Evolutionary conservation across 306 rosid species (phyloP).

Genomic region (Cicer judaicum): DNA sequence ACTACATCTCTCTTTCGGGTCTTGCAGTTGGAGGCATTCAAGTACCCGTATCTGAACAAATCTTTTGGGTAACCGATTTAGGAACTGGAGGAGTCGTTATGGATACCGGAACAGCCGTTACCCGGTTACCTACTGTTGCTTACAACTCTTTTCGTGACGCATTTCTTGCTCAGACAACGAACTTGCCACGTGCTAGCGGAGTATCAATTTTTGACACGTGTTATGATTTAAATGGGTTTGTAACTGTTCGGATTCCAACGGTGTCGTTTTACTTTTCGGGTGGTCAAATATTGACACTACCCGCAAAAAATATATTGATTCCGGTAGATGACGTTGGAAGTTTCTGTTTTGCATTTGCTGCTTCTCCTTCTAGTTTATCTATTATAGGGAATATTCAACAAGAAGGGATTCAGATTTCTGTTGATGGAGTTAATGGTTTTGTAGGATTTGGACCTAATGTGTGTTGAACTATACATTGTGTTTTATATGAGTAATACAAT

Average conservation of each 20-base stretch:
- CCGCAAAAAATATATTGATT: conserved; percentile 74
- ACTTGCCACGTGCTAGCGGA: conserved; percentile 64
- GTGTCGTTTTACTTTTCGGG: conserved; percentile 80
- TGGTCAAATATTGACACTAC: conserved; percentile 79
- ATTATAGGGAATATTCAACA: conserved; percentile 91
- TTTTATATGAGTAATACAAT: background rate
- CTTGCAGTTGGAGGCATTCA: conserved; percentile 82
- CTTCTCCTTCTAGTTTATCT: conserved; percentile 60
- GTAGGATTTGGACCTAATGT: conserved; percentile 88
- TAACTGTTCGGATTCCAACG: conserved; percentile 87
- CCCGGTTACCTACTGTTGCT: conserved; percentile 68
- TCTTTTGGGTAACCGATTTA: conserved; percentile 53
- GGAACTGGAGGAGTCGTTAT: conserved; percentile 85
- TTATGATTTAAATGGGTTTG: conserved; percentile 69
- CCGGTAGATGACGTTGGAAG: conserved; percentile 75
- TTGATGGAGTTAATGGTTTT: conserved; percentile 84
- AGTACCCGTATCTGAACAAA: conserved; percentile 59
- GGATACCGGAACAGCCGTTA: conserved; percentile 97
- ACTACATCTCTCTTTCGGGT: conserved; percentile 73
- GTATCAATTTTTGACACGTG: conserved; percentile 89
- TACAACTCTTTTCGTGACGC: conserved; percentile 68
- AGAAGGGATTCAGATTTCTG: conserved; percentile 83
- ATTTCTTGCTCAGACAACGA: conserved; percentile 64
- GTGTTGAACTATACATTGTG: conserved; percentile 51
- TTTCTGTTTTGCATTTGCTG: conserved; percentile 83